Percentiles rank a stretch among this genome's conserved stretches.
Conservation (phyloP, 1,139 yeast species). For the Diutina rugosa region DNA sequence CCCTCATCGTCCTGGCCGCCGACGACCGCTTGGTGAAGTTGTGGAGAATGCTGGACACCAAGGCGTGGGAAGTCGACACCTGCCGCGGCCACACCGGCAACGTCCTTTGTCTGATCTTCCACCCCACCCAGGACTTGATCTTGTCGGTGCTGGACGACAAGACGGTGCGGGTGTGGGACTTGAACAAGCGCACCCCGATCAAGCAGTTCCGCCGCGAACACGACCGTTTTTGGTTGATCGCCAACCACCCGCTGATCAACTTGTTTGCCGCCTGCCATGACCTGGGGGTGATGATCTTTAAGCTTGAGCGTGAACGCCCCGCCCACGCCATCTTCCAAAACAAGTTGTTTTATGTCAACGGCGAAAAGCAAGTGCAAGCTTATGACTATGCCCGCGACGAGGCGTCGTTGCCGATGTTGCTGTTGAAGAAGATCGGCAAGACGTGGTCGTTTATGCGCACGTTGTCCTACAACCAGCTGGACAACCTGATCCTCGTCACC, state of each 20-base stretch:
- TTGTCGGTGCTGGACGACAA: conserved; percentile 93
- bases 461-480: conserved; percentile 85
- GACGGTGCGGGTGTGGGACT: conserved; percentile 96
- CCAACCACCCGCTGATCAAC: conserved; percentile 81
- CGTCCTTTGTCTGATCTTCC: conserved; percentile 82
- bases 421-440: conserved; percentile 74
- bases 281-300: conserved; percentile 96
- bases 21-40: conserved; percentile 92
- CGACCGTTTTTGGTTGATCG: conserved; percentile 90
- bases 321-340: conserved; percentile 67
- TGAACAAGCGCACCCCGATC: conserved; percentile 85
- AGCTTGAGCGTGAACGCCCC: conserved; percentile 95
- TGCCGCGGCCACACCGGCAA: conserved; percentile 96
- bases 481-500: conserved; percentile 74
- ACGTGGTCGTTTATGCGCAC: conserved; percentile 80
- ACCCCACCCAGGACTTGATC: conserved; percentile 86
- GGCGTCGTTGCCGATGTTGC: conserved; percentile 65
- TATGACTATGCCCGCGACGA: conserved; percentile 55
- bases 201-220: conserved; percentile 90
- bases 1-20: conserved; percentile 90
- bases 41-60: conserved; percentile 97
- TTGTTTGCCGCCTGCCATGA: conserved; percentile 96
- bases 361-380: conserved; percentile 76
- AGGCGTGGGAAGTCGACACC: conserved; percentile 99
- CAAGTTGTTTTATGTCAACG: conserved; percentile 61